A percentile compares a stretch with the other conserved stretches of the same genome.
Evolutionary conservation across 768 basidiomycete genomes (phyloP).

Genomic region (Pulveroboletus sp.): DNA sequence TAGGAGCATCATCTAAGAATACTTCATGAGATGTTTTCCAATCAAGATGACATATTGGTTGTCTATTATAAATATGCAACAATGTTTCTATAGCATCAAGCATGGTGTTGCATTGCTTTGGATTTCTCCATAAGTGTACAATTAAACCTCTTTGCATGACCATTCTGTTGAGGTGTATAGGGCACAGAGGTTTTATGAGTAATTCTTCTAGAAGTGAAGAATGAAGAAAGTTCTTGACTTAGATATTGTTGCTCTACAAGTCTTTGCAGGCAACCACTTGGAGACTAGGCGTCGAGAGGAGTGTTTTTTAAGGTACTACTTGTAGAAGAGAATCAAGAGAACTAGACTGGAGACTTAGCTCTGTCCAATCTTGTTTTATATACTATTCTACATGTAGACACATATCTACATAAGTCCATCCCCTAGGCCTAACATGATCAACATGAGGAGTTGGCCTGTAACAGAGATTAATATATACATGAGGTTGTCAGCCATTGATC

Average conservation of each 20-base stretch:
- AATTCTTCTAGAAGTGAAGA: not conserved
- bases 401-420: no score
- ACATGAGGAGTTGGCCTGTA: no score
- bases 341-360: no score
- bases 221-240: not conserved
- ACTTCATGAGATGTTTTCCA: not conserved
- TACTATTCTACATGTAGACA: no score
- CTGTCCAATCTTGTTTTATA: no score
- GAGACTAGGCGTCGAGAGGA: not conserved
- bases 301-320: not conserved
- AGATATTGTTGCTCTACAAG: not conserved
- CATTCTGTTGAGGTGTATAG: not conserved
- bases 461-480: no score
- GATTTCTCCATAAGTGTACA: not conserved
- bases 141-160: not conserved
- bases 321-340: no score
- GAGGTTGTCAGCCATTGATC: no score
- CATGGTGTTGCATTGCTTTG: not conserved
- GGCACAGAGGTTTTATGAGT: not conserved
- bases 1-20: not conserved
- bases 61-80: not conserved
- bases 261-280: not conserved
- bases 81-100: not conserved
- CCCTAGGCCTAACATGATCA: no score
- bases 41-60: not conserved